A percentile compares a stretch with the other conserved stretches of the same genome.
Conservation (phyloP, 106 monocot species). For the Hemerocallis citrina region DNA sequence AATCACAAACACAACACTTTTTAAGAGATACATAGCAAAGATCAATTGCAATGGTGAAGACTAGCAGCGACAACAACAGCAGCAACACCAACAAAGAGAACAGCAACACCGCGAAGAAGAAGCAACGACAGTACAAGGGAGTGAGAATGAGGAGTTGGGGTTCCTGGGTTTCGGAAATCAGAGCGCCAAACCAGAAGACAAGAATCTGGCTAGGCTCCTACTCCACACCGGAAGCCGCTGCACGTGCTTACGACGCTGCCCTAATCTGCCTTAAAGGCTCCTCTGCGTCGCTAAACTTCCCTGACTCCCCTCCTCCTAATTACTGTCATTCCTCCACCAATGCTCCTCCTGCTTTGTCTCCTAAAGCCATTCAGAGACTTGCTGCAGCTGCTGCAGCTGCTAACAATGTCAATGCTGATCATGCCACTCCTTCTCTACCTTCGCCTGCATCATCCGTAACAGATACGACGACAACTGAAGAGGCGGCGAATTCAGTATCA, state of each 20-base stretch:
- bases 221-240: conserved; percentile 45
- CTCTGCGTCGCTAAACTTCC: conserved; percentile 45
- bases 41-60: no score
- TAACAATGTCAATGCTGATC: conserved; percentile 5
- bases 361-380: conserved; percentile 46
- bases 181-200: conserved; percentile 51
- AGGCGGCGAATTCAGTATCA: no score
- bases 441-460: not conserved
- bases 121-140: conserved; percentile 38
- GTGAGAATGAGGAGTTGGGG: conserved; percentile 75
- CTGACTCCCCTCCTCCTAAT: conserved; percentile 6
- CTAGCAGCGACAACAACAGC: not conserved
- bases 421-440: not conserved
- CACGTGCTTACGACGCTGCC: conserved; percentile 51
- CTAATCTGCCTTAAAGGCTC: conserved; percentile 44
- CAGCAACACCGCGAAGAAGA: no score
- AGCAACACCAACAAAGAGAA: no score
- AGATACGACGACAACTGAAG: not conserved
- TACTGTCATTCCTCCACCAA: no score
- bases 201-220: conserved; percentile 67
- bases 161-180: conserved; percentile 64
- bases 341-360: conserved; percentile 19
- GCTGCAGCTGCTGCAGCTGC: conserved; percentile 65
- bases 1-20: no score
- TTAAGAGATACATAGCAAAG: no score